Evolutionary conservation across 352 stramenopile genomes (phyloP).

Genomic region (Aphanomyces invadans): DNA sequence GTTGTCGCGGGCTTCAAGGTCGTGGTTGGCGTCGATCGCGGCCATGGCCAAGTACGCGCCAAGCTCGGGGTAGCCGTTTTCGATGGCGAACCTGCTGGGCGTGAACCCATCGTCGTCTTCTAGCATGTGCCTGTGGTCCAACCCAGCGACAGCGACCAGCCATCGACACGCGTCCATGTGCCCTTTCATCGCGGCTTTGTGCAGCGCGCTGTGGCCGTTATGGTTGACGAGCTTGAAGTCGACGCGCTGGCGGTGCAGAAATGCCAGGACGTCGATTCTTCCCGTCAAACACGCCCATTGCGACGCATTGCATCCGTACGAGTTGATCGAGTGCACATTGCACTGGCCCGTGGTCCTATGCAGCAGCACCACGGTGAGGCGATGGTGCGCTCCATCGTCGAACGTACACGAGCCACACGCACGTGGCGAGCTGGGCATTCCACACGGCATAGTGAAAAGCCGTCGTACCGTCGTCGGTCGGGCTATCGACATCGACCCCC

Average conservation of each 20-base stretch:
- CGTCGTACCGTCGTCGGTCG: conserved; percentile 9
- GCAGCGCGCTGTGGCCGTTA: conserved; percentile 14
- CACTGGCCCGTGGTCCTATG: background rate
- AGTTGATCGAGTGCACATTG: conserved; percentile 8
- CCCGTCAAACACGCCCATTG: conserved; percentile 13
- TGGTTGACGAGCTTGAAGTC: conserved; percentile 10
- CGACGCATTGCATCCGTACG: conserved; percentile 17
- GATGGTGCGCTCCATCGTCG: too few relatives aligned
- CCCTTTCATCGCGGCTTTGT: conserved; percentile 12
- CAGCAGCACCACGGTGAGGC: too few relatives aligned
- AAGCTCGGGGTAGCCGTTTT: background rate
- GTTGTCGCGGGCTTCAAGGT: too few relatives aligned
- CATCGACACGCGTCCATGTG: background rate
- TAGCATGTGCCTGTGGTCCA: background rate
- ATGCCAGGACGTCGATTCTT: background rate
- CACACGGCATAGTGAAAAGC: conserved; percentile 18
- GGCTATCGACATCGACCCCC: background rate
- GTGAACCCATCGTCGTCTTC: conserved; percentile 13
- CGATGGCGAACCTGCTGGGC: conserved; percentile 1
- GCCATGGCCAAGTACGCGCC: background rate
- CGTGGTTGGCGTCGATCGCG: too few relatives aligned
- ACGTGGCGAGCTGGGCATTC: conserved; percentile 4
- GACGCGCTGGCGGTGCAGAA: background rate
- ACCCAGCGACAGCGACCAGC: background rate
- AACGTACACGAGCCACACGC: conserved; percentile 9